Evolutionary conservation across 2,329 filamentous ascomycete genomes (phyloP), one percentile per base, ranked within the genome.

Genomic region (Keithomyces neogunnii): DNA sequence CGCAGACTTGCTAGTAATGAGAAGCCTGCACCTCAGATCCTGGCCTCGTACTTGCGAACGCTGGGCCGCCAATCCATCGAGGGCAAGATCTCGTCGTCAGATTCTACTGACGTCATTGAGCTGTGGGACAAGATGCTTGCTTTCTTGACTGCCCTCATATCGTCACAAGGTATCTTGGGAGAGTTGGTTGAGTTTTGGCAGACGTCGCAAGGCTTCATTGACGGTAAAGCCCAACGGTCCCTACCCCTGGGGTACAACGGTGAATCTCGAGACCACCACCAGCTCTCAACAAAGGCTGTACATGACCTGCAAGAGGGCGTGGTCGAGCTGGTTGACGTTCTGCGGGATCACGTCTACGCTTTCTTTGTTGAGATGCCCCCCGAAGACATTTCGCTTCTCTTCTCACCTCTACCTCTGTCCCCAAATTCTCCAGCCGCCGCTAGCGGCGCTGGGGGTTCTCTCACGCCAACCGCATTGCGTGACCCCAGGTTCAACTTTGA

Each of bases 101-200:
- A 99, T 65, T 82, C 85, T 0, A 71, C 85, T 3, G 85, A 92
- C 45, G 79, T 96, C 11, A 78, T 95, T 56, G 90, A 96, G 58
- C 79, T 97, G 54, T 99, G 93, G 93, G 91, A 96, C 61, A 89
- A 91, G 64, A 84, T 95, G 56, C 74, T 89, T 53, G 73, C 78
- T 0, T 93, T 89, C 55, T 66, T 97, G 54, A 84, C 73, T 8
- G 81, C 79, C 42, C 75, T 99, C 39, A 73, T 99, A 0, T 91
- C 89, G 0, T 71, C 84, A 5, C 83, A 85, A 55, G 93, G 93
- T 3, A 77, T 97, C 13, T 73, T 99, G 5, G 90, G 89, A 1
- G 93, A 99, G 66, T 80, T 97, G 1, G 71, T 95, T 19, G 90
- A 95, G 56, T 97, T 96, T 66, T 96, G 92, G 89, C 88, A 95